These are phyloP conservation scores for Evansstolkia leycettana DNA, from an alignment of 495 filamentous ascomycete genomes.

Conservation along the genomic window DNA sequence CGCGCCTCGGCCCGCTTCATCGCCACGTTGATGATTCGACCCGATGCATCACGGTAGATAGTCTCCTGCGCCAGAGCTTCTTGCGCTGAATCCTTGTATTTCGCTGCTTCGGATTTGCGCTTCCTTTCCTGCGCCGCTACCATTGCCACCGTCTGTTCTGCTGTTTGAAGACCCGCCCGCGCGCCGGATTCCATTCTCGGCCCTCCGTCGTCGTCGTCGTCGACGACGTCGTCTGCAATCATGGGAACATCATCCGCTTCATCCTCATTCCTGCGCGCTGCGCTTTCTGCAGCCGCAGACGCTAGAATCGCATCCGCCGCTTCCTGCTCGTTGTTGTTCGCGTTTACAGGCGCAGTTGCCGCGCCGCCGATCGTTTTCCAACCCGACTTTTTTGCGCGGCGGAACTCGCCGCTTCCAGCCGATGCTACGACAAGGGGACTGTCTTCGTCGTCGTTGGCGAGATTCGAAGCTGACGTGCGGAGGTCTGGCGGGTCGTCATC, in stretches of 20 bases:
- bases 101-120: slow-evolving; percentile 28
- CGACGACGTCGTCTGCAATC: slow-evolving; percentile 3
- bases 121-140: slow-evolving; percentile 60
- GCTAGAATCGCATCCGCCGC: slow-evolving; percentile 77
- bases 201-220: slow-evolving; percentile 10
- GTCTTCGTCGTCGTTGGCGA: slow-evolving; percentile 32
- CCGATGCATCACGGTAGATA: slow-evolving; percentile 87
- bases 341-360: slow-evolving; percentile 26
- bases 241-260: slow-evolving; percentile 17
- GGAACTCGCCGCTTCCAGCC: slow-evolving; percentile 52
- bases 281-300: slow-evolving; percentile 53
- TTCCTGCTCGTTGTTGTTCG: slow-evolving; percentile 43
- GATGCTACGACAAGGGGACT: slow-evolving; percentile 35
- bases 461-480: slow-evolving; percentile 25
- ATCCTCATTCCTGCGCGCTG: slow-evolving; percentile 32
- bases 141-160: slow-evolving; percentile 58
- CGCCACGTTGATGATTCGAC: slow-evolving; percentile 77
- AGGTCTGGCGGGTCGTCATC: slow-evolving; percentile 82
- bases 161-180: slow-evolving; percentile 75
- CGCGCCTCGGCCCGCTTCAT: slow-evolving; percentile 83
- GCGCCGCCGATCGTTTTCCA: slow-evolving; percentile 59
- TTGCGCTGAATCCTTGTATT: slow-evolving; percentile 25
- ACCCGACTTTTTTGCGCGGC: slow-evolving; percentile 58
- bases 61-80: slow-evolving; percentile 51
- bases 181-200: slow-evolving; percentile 72